A percentile compares a stretch with the other conserved stretches of the same genome.
phyloP scores from a whole-genome alignment of 352 stramenopile genomes.

The Phytopythium delawarense region DNA sequence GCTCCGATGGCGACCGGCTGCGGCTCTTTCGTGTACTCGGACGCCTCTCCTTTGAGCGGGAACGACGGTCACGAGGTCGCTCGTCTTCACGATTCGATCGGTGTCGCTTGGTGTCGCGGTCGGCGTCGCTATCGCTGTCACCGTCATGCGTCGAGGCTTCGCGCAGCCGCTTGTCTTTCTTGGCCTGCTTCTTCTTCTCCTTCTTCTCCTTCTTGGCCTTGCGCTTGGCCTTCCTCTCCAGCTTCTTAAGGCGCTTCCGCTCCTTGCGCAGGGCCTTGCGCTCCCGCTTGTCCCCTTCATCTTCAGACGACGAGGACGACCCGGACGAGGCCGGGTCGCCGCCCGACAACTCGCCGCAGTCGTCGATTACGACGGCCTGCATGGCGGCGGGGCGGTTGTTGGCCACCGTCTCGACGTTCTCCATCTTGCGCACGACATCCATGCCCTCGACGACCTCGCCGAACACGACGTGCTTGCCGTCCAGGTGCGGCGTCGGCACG shows the following conservation, averaged over 20 bases:
- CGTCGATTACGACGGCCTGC: slow-evolving; percentile 89
- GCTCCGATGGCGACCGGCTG: slow-evolving; percentile 1
- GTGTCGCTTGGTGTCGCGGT: slow-evolving; percentile 11
- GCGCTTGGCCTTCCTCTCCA: slow-evolving; percentile 31
- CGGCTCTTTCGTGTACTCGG: background rate
- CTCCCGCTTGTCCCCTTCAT: slow-evolving; percentile 11
- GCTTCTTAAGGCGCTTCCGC: slow-evolving; percentile 23
- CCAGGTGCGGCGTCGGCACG: slow-evolving; percentile 91
- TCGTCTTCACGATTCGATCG: background rate
- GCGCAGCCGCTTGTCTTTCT: slow-evolving; percentile 2
- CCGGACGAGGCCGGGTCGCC: slow-evolving; percentile 8
- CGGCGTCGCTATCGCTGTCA: slow-evolving; percentile 2
- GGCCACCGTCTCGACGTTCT: slow-evolving; percentile 77
- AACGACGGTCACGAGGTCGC: background rate
- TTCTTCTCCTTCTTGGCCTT: slow-evolving; percentile 34
- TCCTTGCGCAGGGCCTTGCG: slow-evolving; percentile 21
- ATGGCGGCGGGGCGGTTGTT: slow-evolving; percentile 80
- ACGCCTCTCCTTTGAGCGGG: slow-evolving; percentile 1
- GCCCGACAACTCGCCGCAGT: slow-evolving; percentile 87
- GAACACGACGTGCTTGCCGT: slow-evolving; percentile 99
- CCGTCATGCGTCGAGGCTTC: background rate
- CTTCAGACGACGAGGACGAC: slow-evolving; percentile 6
- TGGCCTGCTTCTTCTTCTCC: slow-evolving; percentile 17
- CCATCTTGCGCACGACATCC: slow-evolving; percentile 87
- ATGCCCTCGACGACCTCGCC: slow-evolving; percentile 89